phyloP scores from a whole-genome alignment of 805 yeast genomes.

The Jamesozyma lodderae region DNA sequence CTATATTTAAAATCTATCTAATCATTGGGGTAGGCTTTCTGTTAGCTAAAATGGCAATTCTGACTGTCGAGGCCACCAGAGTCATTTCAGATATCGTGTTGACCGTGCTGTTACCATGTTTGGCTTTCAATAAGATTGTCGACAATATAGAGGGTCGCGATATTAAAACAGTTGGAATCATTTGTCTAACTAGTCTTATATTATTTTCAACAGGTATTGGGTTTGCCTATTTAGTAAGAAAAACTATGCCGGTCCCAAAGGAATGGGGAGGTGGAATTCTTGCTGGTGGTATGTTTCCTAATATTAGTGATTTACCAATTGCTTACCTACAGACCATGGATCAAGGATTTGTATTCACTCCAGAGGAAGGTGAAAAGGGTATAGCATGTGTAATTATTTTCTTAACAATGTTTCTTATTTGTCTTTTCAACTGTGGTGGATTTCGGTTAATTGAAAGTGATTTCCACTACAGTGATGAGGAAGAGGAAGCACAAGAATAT shows the following conservation, averaged over 20 bases:
- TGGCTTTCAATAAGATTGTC: conserved; percentile 57
- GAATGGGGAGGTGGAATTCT: conserved; percentile 64
- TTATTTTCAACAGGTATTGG: conserved; percentile 43
- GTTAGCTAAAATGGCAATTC: conserved; percentile 47
- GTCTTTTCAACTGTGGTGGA: conserved; percentile 73
- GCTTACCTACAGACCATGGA: conserved; percentile 66
- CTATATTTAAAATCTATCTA: conserved; percentile 65
- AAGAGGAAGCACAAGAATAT: no score
- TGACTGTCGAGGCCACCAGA: conserved; percentile 53
- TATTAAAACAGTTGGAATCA: conserved; percentile 61
- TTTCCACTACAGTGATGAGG: conserved; percentile 35
- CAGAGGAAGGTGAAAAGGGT: conserved; percentile 61
- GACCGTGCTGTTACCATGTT: conserved; percentile 54
- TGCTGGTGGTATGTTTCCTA: conserved; percentile 63
- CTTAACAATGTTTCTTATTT: conserved; percentile 53
- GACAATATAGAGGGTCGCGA: conserved; percentile 51
- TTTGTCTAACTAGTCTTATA: conserved; percentile 42
- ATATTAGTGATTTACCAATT: conserved; percentile 69
- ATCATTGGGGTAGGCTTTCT: conserved; percentile 57
- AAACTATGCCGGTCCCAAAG: conserved; percentile 42
- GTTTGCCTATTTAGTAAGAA: conserved; percentile 33
- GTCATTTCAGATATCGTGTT: conserved; percentile 58
- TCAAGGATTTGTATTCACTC: conserved; percentile 47
- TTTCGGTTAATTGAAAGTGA: conserved; percentile 63
- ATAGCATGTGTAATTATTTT: conserved; percentile 77